These are phyloP conservation scores for Wallacemonas rigidus DNA, from an alignment of 208 protist species.

Conservation along the genomic window DNA sequence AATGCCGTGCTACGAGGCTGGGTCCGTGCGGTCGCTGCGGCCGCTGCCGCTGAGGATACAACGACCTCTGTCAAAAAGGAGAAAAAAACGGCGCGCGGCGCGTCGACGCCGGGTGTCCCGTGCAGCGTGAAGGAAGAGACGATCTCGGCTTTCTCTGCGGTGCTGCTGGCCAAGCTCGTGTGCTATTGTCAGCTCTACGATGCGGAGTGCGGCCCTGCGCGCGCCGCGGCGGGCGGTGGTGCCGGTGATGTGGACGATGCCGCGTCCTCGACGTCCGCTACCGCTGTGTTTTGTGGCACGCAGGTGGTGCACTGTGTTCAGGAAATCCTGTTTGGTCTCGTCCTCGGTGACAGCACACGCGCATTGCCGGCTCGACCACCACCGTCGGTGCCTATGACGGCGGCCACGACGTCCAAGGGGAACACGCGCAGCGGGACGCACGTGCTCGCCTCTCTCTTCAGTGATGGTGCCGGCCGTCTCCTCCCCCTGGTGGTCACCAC, in stretches of 20 bases:
- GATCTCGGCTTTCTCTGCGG: constrained; percentile 5
- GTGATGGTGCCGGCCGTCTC: neutral
- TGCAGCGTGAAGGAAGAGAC: neutral
- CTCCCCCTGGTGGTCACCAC: constrained; percentile 28
- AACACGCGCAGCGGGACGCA: neutral
- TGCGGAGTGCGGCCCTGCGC: neutral
- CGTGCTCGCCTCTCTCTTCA: neutral
- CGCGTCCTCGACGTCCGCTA: neutral
- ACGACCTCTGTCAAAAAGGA: neutral
- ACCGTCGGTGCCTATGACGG: neutral
- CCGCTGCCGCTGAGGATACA: neutral
- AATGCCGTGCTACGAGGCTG: neutral
- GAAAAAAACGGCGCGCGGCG: neutral
- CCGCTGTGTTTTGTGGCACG: neutral
- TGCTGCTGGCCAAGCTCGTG: constrained; percentile 20
- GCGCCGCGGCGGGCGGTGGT: neutral
- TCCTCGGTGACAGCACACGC: constrained; percentile 40
- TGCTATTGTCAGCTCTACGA: constrained; percentile 12
- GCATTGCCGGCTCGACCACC: constrained; percentile 30
- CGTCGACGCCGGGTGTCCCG: neutral
- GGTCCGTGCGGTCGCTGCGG: neutral
- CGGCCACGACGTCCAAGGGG: neutral
- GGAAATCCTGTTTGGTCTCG: constrained; percentile 62
- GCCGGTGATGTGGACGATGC: too few species aligned
- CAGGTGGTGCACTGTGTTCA: constrained; percentile 52